Conservation (phyloP, 208 protist species). For the Wallacemonas sp. region DNA sequence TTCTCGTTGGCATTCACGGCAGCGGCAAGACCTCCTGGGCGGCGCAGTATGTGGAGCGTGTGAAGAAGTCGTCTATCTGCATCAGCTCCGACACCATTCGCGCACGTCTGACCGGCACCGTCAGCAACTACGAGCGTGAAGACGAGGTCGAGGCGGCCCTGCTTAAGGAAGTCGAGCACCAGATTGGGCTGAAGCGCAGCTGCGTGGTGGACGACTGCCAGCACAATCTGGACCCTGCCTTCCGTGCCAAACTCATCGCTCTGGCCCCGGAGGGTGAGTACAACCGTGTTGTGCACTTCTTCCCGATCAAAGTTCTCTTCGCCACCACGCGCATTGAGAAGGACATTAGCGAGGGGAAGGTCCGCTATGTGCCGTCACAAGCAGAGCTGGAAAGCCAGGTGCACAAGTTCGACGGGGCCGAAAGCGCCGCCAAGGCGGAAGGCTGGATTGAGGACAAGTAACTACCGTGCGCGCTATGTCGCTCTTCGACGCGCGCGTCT, state of each 20-base stretch:
- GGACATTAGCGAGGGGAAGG: slow-evolving; percentile 48
- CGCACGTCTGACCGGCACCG: slow-evolving; percentile 38
- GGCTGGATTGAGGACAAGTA: slow-evolving; percentile 61
- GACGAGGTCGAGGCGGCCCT: slow-evolving; percentile 57
- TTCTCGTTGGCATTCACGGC: slow-evolving; percentile 74
- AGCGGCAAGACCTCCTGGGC: slow-evolving; percentile 86
- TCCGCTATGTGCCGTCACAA: slow-evolving; percentile 35
- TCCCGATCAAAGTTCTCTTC: slow-evolving; percentile 69
- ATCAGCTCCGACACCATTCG: slow-evolving; percentile 57
- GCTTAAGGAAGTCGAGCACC: slow-evolving; percentile 42
- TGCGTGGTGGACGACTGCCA: slow-evolving; percentile 72
- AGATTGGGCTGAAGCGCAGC: slow-evolving; percentile 47
- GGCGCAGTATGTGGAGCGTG: slow-evolving; percentile 55
- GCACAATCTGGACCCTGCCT: slow-evolving; percentile 50
- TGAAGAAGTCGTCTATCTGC: slow-evolving; percentile 59
- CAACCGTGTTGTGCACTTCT: slow-evolving; percentile 55
- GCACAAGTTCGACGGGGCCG: slow-evolving; percentile 25
- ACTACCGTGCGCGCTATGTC: background rate
- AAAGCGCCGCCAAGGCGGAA: slow-evolving; percentile 47
- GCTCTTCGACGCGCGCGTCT: background rate
- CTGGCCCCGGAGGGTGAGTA: slow-evolving; percentile 31
- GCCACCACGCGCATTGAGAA: slow-evolving; percentile 56
- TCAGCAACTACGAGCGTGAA: slow-evolving; percentile 57
- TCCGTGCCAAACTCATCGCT: slow-evolving; percentile 48
- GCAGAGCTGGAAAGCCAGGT: slow-evolving; percentile 60